Percentiles rank a stretch among this genome's conserved stretches.
phyloP scores from a whole-genome alignment of 2,329 filamentous ascomycete genomes.

The Cadophora gregata region DNA sequence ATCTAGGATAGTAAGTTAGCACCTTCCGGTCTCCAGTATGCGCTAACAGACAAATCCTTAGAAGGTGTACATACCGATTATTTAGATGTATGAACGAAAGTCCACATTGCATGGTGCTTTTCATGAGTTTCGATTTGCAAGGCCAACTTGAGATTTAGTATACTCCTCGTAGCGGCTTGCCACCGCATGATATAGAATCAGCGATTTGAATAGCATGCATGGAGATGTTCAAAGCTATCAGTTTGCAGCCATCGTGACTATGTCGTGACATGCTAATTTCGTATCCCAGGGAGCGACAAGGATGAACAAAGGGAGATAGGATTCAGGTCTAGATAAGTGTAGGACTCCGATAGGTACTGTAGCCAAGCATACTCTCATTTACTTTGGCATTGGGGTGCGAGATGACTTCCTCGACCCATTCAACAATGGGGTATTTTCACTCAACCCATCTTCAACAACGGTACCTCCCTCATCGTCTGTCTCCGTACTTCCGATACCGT shows the following conservation, averaged over 20 bases:
- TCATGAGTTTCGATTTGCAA: not conserved
- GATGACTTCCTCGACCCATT: constrained; percentile 31
- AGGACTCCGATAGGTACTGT: not conserved
- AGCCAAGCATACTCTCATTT: constrained; percentile 1
- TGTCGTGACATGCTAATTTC: not conserved
- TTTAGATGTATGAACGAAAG: too few relatives aligned
- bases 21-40: not conserved
- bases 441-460: constrained; percentile 35
- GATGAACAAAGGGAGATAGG: not conserved
- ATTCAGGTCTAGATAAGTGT: not conserved
- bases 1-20: not conserved
- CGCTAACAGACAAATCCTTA: not conserved
- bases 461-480: constrained; percentile 40
- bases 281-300: not conserved
- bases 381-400: constrained; percentile 15
- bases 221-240: not conserved
- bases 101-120: not conserved
- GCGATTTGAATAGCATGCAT: not conserved
- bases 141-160: not conserved
- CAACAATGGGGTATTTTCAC: constrained; percentile 36
- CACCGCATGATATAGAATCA: not conserved
- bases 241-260: not conserved
- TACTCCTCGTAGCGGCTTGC: not conserved
- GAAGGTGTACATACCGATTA: not conserved
- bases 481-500: constrained; percentile 25